Evolutionary conservation across 495 filamentous ascomycete genomes (phyloP), one percentile per base, ranked within the genome.

Genomic region (Lasiosphaeria miniovina): DNA sequence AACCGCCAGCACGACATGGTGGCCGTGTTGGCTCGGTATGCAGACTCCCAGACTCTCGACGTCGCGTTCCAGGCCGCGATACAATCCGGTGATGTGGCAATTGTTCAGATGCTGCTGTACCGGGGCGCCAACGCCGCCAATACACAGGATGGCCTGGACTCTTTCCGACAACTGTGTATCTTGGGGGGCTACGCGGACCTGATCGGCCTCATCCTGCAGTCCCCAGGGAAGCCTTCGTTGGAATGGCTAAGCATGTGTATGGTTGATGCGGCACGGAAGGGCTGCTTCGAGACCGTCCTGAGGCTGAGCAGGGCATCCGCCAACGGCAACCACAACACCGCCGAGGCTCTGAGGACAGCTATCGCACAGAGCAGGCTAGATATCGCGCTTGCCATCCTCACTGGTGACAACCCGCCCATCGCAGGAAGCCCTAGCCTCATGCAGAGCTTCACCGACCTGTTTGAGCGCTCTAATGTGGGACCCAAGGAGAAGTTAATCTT

Each of bases 1-100:
- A 78, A 76, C 46, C 68, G 66, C 1, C 77, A 80, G 15, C 40
- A 61, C 31, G 77, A 81, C 41, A 81, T 81, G 78, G 68, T 81
- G 36, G 70, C 77, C 43, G 69, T 81, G 12, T 63, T 81, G 35
- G 65, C 74, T 17, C 72, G 71, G 7, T 69, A 78, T 43, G 75
- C 77, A 34, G 77, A 80, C 58, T 59, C 68, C 9, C 17, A 72
- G 32, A 70, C 71, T 33, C 65, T 80, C 49, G 71, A 79, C 57
- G 60, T 63, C 0, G 69, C 75, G 11, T 61, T 81, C 49, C 73
- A 75, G 0, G 52, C 68, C 11, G 77, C 78, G 3, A 68, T 81
- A 1, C 72, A 70, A n/a, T 66, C 69, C 15, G 60, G 65, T 11
- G 74, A 78, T 53, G 38, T 61, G 9, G 61, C 40, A 5, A 74